Evolutionary conservation across 2,329 filamentous ascomycete species (phyloP).

Genomic region (Penicillium sp.): DNA sequence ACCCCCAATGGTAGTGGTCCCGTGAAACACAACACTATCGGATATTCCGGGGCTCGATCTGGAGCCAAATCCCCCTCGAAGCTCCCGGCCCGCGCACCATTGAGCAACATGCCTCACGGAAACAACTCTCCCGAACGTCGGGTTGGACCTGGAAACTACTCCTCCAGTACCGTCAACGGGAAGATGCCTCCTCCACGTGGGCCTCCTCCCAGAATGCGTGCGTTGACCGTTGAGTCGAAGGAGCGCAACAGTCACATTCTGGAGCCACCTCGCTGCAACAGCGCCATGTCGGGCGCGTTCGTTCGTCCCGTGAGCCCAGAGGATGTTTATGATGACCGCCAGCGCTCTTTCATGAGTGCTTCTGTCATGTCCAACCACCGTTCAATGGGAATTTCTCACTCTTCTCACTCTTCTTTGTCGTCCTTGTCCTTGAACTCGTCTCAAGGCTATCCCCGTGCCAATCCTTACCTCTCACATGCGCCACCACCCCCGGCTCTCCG

Average conservation of each 20-base stretch:
- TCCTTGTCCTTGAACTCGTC: constrained; percentile 41
- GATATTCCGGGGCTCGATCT: constrained; percentile 26
- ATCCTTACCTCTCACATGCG: constrained; percentile 40
- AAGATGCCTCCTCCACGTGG: constrained; percentile 58
- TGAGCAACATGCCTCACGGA: constrained; percentile 52
- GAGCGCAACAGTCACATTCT: constrained; percentile 39
- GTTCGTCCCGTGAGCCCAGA: constrained; percentile 70
- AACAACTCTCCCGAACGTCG: constrained; percentile 82
- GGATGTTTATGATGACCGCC: constrained; percentile 80
- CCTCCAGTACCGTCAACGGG: constrained; percentile 49
- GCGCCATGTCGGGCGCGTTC: constrained; percentile 53
- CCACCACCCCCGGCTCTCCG: constrained; percentile 54
- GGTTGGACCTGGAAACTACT: constrained; percentile 46
- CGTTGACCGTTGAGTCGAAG: constrained; percentile 65
- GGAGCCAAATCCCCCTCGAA: constrained; percentile 53
- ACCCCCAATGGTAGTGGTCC: constrained; percentile 50
- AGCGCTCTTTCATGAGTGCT: constrained; percentile 52
- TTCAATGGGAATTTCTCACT: constrained; percentile 43
- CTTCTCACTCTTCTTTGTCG: constrained; percentile 48
- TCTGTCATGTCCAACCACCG: constrained; percentile 45
- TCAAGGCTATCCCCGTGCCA: constrained; percentile 36
- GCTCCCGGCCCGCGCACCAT: constrained; percentile 52
- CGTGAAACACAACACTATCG: constrained; percentile 45
- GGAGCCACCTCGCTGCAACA: constrained; percentile 56
- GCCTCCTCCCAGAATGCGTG: constrained; percentile 91